A percentile compares a stretch with the other conserved stretches of the same genome.
phyloP scores from a whole-genome alignment of 1,284 basidiomycete genomes.

The Ustilago xerochloae region DNA sequence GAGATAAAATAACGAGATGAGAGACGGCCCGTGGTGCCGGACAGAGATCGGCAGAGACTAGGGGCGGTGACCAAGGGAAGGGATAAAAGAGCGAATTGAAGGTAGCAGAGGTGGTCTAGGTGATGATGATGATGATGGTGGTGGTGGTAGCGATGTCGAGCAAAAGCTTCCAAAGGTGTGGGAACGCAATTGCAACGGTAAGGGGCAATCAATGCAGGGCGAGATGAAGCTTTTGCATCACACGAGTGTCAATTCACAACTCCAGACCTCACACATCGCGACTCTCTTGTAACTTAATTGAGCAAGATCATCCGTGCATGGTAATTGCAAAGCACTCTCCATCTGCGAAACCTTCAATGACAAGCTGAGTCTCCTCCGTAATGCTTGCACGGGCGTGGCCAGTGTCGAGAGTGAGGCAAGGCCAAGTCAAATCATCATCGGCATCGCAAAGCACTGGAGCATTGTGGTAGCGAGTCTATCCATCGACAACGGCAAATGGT shows the following conservation, averaged over 20 bases:
- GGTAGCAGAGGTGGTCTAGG: neutral
- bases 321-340: no score
- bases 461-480: no score
- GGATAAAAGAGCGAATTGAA: no score
- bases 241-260: neutral
- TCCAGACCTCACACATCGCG: neutral
- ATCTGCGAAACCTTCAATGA: neutral
- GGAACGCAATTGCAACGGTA: neutral
- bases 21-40: no score
- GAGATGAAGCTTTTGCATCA: conserved; percentile 5
- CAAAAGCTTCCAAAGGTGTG: neutral
- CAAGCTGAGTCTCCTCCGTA: neutral
- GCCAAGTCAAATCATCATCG: no score
- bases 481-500: neutral
- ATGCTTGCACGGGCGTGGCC: neutral
- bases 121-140: neutral
- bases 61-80: no score
- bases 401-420: no score
- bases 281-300: no score
- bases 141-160: neutral
- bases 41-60: no score
- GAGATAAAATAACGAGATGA: no score
- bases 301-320: no score
- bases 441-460: no score
- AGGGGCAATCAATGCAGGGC: conserved; percentile 9